Base-by-base conservation (phyloP, 495 filamentous ascomycete genomes). In the Aspergillus sclerotioniger region DNA sequence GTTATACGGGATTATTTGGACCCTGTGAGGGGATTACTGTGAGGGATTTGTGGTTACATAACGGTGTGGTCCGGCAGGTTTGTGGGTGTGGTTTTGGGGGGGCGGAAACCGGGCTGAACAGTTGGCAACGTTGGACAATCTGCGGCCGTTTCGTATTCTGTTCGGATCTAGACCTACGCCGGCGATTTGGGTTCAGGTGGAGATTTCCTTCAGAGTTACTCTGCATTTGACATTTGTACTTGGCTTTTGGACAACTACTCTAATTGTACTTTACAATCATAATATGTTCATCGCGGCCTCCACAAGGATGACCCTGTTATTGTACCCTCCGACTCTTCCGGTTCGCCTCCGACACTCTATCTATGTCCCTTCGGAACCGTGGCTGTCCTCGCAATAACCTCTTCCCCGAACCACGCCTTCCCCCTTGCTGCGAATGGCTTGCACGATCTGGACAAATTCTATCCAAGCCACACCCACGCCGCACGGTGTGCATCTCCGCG, bases 401-500 rank as follows among this genome's bases (percentile, higher is more conserved):
- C 66, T 68, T 28, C 71, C 71, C 25, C 74, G 69, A n/a, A 75
- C 71, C 21, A 77, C 64, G 56, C 62, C 64, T 44, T 77, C 65
- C 7, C 70, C 74, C 57, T 60, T 63, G 6, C 75, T 73, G 44
- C 74, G 74, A 3, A 78, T 62, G 17, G 65, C 69, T 57, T 72
- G 61, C 33, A 80, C 66, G 12, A 76, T 74, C 46, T 66, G 61
- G 44, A 79, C 65, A 56, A 71, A 69, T 58, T 79, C 75, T 32
- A 64, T 31, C 6, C 78, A 57, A 7, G 73, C 74, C 54, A 67
- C 54, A 67, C 61, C 7, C 60, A 62, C 7, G 76, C 69, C 61
- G 78, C 76, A 39, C 67, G 62, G 29, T 58, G 61, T 28, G 77
- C 76, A 47, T 78, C 68, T 9, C 67, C 69, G 9, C 74, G 74